Evolutionary conservation across 179 eudicot genomes (phyloP).

Genomic region (Pouteria campechiana): DNA sequence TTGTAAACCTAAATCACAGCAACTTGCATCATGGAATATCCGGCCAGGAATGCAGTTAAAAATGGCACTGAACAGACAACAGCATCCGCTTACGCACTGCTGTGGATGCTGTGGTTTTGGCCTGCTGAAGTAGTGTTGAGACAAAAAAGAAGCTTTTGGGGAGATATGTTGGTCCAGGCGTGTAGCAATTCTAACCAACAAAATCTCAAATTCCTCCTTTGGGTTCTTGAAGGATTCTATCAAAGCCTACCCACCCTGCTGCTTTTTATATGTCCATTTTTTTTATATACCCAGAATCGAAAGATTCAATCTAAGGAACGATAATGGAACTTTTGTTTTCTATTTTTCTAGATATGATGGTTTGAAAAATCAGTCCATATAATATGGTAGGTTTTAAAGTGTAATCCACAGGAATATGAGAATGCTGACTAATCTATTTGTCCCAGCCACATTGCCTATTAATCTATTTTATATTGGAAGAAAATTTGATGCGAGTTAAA

Average conservation of each 20-base stretch:
- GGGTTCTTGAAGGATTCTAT: slow-evolving; percentile 1
- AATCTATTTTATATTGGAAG: no score
- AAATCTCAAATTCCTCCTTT: slow-evolving; percentile 5
- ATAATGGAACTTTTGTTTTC: no score
- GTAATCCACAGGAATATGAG: no score
- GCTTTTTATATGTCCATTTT: no score
- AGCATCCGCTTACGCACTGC: slow-evolving; percentile 34
- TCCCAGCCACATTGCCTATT: no score
- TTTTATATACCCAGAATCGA: no score
- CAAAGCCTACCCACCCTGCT: background rate
- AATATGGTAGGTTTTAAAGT: no score
- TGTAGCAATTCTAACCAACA: slow-evolving; percentile 19
- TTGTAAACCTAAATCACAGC: background rate
- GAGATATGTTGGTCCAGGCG: slow-evolving; percentile 31
- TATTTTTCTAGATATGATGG: no score
- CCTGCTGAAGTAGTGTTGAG: slow-evolving; percentile 22
- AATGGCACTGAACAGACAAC: slow-evolving; percentile 10
- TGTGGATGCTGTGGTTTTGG: slow-evolving; percentile 57
- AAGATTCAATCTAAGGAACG: no score
- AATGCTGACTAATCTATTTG: no score
- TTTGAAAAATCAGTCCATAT: no score
- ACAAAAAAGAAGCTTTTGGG: slow-evolving; percentile 24
- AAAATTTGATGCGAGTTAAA: no score
- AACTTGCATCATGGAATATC: slow-evolving; percentile 3
- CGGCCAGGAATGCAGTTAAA: slow-evolving; percentile 15